These are phyloP conservation scores for Fomitopsis pinicola DNA, from an alignment of 1,284 basidiomycete species.

Conservation along the genomic window DNA sequence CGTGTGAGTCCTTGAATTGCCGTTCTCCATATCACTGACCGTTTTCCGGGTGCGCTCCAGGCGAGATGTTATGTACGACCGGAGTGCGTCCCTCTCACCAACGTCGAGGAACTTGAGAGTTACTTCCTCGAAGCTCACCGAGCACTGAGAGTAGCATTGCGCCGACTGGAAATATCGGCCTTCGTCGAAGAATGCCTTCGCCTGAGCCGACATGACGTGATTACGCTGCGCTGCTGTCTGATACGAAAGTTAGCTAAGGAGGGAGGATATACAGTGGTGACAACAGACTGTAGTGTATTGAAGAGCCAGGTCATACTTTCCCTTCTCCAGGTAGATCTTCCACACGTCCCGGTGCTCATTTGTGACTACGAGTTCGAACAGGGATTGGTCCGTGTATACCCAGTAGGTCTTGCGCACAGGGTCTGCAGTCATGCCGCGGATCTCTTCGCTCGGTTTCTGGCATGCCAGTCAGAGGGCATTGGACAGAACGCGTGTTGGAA, in stretches of 20 bases:
- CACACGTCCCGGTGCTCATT: slow-evolving; percentile 96
- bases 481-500: not conserved
- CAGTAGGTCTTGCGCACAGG: slow-evolving; percentile 89
- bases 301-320: slow-evolving; percentile 75
- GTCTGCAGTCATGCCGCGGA: slow-evolving; percentile 77
- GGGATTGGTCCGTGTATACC: slow-evolving; percentile 87
- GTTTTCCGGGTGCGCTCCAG: slow-evolving; percentile 79
- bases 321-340: slow-evolving; percentile 84
- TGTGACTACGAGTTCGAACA: slow-evolving; percentile 84
- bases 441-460: slow-evolving; percentile 70
- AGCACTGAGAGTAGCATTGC: slow-evolving; percentile 87
- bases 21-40: slow-evolving; percentile 39
- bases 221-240: slow-evolving; percentile 86
- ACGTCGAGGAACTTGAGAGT: slow-evolving; percentile 87
- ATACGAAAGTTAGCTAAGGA: not conserved
- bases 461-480: not conserved
- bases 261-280: not conserved
- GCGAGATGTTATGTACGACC: slow-evolving; percentile 87
- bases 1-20: not conserved
- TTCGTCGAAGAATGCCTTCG: slow-evolving; percentile 78
- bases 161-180: slow-evolving; percentile 89
- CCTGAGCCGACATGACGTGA: slow-evolving; percentile 81
- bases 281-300: slow-evolving; percentile 71
- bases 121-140: slow-evolving; percentile 90
- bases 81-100: slow-evolving; percentile 87